phyloP scores from a whole-genome alignment of 495 filamentous ascomycete genomes.

The Paragyromitra xinjiangensis region DNA sequence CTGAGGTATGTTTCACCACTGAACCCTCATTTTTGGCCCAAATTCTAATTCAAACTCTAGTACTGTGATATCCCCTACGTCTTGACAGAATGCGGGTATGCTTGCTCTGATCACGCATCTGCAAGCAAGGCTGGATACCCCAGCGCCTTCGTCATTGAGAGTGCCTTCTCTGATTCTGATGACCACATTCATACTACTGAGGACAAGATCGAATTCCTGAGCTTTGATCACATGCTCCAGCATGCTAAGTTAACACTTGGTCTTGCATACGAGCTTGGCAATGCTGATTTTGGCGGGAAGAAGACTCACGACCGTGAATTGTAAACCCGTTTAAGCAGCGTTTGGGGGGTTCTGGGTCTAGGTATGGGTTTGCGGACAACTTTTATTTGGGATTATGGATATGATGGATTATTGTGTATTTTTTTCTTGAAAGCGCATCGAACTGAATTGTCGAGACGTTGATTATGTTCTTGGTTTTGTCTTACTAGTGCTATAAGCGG shows the following conservation, averaged over 20 bases:
- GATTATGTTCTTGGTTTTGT: slow-evolving; percentile 26
- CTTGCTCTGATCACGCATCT: slow-evolving; percentile 96
- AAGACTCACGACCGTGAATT: slow-evolving; percentile 30
- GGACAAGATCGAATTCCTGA: slow-evolving; percentile 85
- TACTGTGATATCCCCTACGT: slow-evolving; percentile 92
- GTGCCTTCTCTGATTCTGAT: slow-evolving; percentile 67
- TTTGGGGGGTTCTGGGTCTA: neutral
- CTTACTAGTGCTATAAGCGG: slow-evolving; percentile 11
- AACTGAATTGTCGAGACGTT: neutral
- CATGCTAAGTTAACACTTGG: slow-evolving; percentile 91
- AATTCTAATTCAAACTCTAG: slow-evolving; percentile 56
- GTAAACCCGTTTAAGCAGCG: slow-evolving; percentile 4
- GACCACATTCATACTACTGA: slow-evolving; percentile 91
- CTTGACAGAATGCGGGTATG: slow-evolving; percentile 94
- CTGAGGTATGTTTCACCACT: slow-evolving; percentile 63
- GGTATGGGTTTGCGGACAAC: neutral
- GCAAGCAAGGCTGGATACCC: slow-evolving; percentile 96
- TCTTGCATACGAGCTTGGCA: slow-evolving; percentile 77
- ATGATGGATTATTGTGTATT: neutral
- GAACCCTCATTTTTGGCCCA: neutral
- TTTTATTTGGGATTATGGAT: slow-evolving; percentile 9
- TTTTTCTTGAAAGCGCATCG: neutral
- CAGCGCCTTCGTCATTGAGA: slow-evolving; percentile 92
- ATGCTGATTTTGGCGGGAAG: slow-evolving; percentile 42
- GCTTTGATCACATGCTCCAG: slow-evolving; percentile 97